These are phyloP conservation scores for Jatropha podagrica DNA, from an alignment of 441 rosid species.

Conservation along the genomic window DNA sequence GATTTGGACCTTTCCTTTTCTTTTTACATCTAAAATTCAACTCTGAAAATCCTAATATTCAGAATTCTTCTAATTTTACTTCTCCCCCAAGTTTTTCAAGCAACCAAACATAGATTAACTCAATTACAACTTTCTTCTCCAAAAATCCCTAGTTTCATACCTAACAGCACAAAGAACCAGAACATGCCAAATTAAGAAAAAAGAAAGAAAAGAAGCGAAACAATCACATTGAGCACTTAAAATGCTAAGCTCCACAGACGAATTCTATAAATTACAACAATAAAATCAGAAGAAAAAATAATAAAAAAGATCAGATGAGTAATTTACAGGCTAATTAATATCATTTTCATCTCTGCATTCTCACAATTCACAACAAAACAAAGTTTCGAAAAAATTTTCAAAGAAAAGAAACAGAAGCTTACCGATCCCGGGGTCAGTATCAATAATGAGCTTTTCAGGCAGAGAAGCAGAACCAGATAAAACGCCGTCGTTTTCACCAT, in stretches of 20 bases:
- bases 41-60: neutral
- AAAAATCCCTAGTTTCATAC: neutral
- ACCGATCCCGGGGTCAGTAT: constrained; percentile 98
- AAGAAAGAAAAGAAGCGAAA: neutral
- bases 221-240: neutral
- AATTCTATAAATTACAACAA: neutral
- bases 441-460: constrained; percentile 74
- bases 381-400: neutral
- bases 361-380: neutral
- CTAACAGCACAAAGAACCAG: neutral
- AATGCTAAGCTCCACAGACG: neutral
- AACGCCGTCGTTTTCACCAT: constrained; percentile 29
- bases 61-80: neutral
- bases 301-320: neutral
- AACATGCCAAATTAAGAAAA: too few relatives aligned
- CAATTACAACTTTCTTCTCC: neutral
- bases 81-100: neutral
- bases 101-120: neutral
- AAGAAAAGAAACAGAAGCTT: constrained; percentile 15
- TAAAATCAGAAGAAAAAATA: neutral
- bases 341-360: neutral
- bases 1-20: neutral
- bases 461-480: constrained; percentile 20
- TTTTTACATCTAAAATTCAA: neutral
- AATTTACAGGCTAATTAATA: neutral